A percentile compares a stretch with the other conserved stretches of the same genome.
These are phyloP conservation scores for Purpureocillium lavendulum DNA, from an alignment of 2,329 filamentous ascomycete species.

Conservation along the genomic window DNA sequence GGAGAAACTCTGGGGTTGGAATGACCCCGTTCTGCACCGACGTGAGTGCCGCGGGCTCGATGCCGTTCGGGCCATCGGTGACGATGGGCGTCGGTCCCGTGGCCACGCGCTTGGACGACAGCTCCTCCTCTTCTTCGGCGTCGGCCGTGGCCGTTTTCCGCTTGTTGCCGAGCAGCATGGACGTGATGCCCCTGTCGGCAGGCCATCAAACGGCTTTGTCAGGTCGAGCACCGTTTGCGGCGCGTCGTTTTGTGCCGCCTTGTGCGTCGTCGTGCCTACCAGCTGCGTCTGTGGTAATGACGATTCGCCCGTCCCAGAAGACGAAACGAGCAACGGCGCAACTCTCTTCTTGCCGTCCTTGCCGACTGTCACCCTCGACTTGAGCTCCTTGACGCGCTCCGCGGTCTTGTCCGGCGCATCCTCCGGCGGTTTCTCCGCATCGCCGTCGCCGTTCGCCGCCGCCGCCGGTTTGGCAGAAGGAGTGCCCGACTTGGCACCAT, in stretches of 20 bases:
- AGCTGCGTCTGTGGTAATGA: conserved; percentile 84
- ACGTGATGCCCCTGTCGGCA: conserved; percentile 84
- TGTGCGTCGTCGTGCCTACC: conserved; percentile 64
- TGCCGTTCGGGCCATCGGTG: conserved; percentile 66
- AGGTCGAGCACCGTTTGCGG: conserved; percentile 82
- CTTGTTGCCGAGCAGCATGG: conserved; percentile 88
- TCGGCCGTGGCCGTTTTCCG: conserved; percentile 69
- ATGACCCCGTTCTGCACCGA: conserved; percentile 51
- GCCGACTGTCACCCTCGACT: conserved; percentile 86
- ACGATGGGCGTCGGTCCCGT: conserved; percentile 68
- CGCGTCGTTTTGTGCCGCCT: conserved; percentile 56
- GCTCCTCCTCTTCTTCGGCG: conserved; percentile 65
- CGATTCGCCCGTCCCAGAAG: conserved; percentile 77
- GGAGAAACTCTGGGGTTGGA: conserved; percentile 72
- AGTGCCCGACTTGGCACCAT: conserved; percentile 38
- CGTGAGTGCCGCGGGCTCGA: conserved; percentile 64
- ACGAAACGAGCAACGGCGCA: conserved; percentile 82
- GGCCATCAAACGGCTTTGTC: conserved; percentile 85
- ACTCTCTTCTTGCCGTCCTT: conserved; percentile 98
- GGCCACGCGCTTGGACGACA: conserved; percentile 40
- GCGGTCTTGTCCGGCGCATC: conserved; percentile 45
- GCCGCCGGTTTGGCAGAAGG: conserved; percentile 24
- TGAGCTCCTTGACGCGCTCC: conserved; percentile 54
- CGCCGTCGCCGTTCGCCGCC: conserved; percentile 29
- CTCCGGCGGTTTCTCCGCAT: conserved; percentile 25